Evolutionary conservation across 768 basidiomycete genomes (phyloP).

Genomic region (Termitomyces sp.): DNA sequence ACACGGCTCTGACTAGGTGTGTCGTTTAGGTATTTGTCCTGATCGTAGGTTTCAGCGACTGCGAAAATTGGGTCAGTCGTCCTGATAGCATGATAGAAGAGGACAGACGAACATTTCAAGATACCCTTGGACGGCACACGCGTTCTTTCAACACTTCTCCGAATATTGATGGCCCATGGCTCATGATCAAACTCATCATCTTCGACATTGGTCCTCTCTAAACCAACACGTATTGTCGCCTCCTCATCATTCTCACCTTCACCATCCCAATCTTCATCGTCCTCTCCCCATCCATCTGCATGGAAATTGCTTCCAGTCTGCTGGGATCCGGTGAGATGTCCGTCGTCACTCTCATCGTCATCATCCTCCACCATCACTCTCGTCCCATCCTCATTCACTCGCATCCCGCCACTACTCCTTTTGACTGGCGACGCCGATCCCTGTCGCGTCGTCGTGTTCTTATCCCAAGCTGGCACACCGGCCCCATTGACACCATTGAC

Average conservation of each 20-base stretch:
- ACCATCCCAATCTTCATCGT: constrained; percentile 76
- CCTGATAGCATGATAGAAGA: not conserved
- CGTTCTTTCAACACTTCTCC: constrained; percentile 67
- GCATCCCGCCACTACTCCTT: constrained; percentile 28
- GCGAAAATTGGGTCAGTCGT: constrained; percentile 5
- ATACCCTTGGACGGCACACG: constrained; percentile 78
- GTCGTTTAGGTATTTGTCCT: constrained; percentile 51
- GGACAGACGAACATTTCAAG: constrained; percentile 68
- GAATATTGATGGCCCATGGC: constrained; percentile 74
- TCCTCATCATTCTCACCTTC: constrained; percentile 69
- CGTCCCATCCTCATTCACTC: constrained; percentile 64
- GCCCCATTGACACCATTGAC: constrained; percentile 30
- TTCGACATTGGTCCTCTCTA: constrained; percentile 47
- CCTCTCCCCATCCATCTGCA: constrained; percentile 64
- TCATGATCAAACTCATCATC: constrained; percentile 59
- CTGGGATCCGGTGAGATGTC: constrained; percentile 38
- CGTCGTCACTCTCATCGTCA: constrained; percentile 57
- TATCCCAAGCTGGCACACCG: constrained; percentile 73
- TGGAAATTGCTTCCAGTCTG: constrained; percentile 38
- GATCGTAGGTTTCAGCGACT: constrained; percentile 72
- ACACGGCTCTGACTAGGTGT: constrained; percentile 46
- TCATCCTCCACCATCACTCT: constrained; percentile 68
- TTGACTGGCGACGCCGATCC: constrained; percentile 44
- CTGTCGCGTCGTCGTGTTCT: constrained; percentile 66
- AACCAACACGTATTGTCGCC: constrained; percentile 62